A percentile compares a stretch with the other conserved stretches of the same genome.
These are phyloP conservation scores for Scleroderma bovista DNA, from an alignment of 768 basidiomycete genomes.

Conservation along the genomic window DNA sequence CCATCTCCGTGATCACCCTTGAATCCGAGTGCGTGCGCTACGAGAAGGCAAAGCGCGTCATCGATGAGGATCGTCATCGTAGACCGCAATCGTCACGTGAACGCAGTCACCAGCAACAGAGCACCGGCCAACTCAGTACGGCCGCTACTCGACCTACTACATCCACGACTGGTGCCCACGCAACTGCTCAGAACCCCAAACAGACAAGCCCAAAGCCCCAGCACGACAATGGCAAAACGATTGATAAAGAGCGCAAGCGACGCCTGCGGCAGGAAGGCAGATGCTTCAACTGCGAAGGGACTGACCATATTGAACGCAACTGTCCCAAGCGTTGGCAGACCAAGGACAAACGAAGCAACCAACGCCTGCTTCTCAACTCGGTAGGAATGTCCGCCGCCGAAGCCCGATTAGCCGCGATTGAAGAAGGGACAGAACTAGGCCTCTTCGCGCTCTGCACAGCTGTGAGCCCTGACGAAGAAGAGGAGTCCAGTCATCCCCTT, in stretches of 20 bases:
- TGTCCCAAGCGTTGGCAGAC: neutral
- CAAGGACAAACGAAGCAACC: neutral
- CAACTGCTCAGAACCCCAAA: neutral
- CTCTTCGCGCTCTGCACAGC: neutral
- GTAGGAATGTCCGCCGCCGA: neutral
- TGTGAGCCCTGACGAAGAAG: too few relatives aligned
- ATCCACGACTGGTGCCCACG: slow-evolving; percentile 31
- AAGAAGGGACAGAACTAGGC: neutral
- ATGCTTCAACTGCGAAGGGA: neutral
- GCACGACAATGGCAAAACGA: neutral
- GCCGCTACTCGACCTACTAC: neutral
- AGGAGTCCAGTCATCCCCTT: too few relatives aligned
- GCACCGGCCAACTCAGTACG: neutral
- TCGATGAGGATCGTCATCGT: neutral
- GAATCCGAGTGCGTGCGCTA: neutral
- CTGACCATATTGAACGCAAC: neutral
- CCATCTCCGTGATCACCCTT: neutral
- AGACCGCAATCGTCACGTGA: neutral
- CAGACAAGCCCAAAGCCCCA: neutral
- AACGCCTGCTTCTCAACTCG: neutral
- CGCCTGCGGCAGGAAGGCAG: neutral
- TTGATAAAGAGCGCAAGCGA: neutral
- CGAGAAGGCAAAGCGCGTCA: neutral
- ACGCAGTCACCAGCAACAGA: neutral
- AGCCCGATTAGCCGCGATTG: neutral